phyloP scores from a whole-genome alignment of 2,329 filamentous ascomycete genomes.

The Ophiostoma novo-ulmi region DNA sequence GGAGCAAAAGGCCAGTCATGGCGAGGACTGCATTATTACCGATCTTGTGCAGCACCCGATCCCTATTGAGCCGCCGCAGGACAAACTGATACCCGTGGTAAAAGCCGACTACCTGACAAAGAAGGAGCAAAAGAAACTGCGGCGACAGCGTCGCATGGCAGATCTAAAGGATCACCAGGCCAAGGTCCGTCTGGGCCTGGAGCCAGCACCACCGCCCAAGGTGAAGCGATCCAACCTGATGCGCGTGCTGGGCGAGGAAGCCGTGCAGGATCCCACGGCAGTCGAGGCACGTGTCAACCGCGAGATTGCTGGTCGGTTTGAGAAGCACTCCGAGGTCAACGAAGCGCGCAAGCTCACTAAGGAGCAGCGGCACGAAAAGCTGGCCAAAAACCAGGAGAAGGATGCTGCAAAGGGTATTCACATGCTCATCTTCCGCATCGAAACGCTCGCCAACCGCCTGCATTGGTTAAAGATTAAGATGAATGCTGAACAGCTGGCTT shows the following conservation, averaged over 20 bases:
- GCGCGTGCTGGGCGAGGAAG: constrained; percentile 87
- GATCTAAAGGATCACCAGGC: constrained; percentile 94
- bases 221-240: constrained; percentile 97
- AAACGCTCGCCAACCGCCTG: constrained; percentile 83
- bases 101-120: constrained; percentile 91
- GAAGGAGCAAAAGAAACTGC: constrained; percentile 85
- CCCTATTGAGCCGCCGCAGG: constrained; percentile 83
- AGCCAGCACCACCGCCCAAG: constrained; percentile 86
- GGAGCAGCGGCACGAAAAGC: constrained; percentile 79
- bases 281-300: constrained; percentile 91
- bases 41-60: constrained; percentile 90
- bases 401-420: constrained; percentile 83
- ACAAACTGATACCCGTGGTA: constrained; percentile 68
- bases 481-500: constrained; percentile 81
- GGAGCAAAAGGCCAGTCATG: constrained; percentile 44
- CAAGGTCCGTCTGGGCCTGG: constrained; percentile 85
- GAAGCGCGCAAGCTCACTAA: constrained; percentile 82
- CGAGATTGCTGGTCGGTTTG: constrained; percentile 81
- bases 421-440: constrained; percentile 82
- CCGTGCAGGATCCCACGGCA: constrained; percentile 92
- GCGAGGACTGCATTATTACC: constrained; percentile 81
- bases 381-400: constrained; percentile 74
- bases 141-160: constrained; percentile 83
- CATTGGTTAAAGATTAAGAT: constrained; percentile 89
- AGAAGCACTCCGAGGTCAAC: constrained; percentile 72